Evolutionary conservation across 1,139 yeast genomes (phyloP).

Genomic region (Lodderomyces orthopsilosis): DNA sequence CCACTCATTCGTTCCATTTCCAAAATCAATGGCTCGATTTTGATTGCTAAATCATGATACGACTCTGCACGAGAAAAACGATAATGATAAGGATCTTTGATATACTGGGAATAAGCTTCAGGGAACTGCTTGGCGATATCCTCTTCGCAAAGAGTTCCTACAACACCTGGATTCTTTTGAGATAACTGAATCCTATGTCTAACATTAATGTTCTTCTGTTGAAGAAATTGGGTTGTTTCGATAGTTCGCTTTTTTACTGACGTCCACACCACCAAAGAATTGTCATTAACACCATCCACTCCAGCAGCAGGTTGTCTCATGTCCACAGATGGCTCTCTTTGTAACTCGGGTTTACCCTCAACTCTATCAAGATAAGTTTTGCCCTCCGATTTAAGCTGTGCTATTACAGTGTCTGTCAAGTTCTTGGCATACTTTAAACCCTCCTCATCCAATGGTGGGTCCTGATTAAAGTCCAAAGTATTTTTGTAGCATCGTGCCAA

Average conservation of each 20-base stretch:
- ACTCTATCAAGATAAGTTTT: conserved; percentile 25
- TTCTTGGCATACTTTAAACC: conserved; percentile 55
- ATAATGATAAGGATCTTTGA: conserved; percentile 85
- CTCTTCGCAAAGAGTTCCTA: conserved; percentile 61
- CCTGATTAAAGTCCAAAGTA: conserved; percentile 51
- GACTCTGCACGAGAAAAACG: conserved; percentile 91
- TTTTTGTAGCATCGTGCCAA: conserved; percentile 80
- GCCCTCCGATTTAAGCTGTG: conserved; percentile 32
- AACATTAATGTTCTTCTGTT: conserved; percentile 56
- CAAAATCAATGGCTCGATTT: conserved; percentile 87
- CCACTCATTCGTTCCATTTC: conserved; percentile 92
- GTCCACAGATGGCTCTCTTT: conserved; percentile 21
- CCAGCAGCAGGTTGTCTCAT: conserved; percentile 47
- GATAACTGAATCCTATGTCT: conserved; percentile 79
- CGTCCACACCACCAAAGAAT: conserved; percentile 81
- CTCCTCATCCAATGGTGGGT: conserved; percentile 63
- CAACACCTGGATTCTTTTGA: conserved; percentile 89
- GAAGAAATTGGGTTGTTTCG: conserved; percentile 71
- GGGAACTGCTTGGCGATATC: conserved; percentile 64
- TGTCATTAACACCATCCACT: conserved; percentile 46
- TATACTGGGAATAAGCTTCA: conserved; percentile 62
- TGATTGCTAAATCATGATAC: conserved; percentile 91
- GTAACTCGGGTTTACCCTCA: conserved; percentile 4
- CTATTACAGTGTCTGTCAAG: conserved; percentile 34
- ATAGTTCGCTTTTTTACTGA: conserved; percentile 83